A percentile compares a stretch with the other conserved stretches of the same genome.
phyloP scores from a whole-genome alignment of 345 rosid genomes.

The Odontarrhena argentea region DNA sequence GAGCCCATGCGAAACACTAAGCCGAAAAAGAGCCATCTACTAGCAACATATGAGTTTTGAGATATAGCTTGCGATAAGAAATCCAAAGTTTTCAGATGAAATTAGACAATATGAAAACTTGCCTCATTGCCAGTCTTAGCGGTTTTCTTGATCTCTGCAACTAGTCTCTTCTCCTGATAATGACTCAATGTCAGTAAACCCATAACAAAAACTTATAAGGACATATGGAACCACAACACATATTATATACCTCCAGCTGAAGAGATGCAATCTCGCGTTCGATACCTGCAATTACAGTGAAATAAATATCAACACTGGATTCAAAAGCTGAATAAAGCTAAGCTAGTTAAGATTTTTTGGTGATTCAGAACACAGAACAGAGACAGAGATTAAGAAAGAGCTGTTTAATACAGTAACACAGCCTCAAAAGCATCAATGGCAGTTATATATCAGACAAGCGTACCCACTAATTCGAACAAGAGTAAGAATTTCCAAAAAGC shows the following conservation, averaged over 20 bases:
- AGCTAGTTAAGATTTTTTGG: neutral
- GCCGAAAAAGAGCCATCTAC: neutral
- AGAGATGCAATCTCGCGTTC: slow-evolving; percentile 96
- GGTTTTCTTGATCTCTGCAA: slow-evolving; percentile 94
- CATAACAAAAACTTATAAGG: neutral
- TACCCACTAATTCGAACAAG: neutral
- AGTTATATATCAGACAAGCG: neutral
- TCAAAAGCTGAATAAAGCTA: slow-evolving; percentile 2
- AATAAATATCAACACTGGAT: neutral
- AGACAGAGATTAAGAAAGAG: neutral
- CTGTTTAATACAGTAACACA: neutral
- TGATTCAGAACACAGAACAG: neutral
- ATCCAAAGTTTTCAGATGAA: neutral
- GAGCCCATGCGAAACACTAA: neutral
- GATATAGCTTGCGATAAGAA: neutral
- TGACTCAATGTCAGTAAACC: slow-evolving; percentile 2
- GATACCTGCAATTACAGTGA: slow-evolving; percentile 50
- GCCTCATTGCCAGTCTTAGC: slow-evolving; percentile 98
- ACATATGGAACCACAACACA: neutral
- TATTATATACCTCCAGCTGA: slow-evolving; percentile 69
- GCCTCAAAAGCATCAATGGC: neutral
- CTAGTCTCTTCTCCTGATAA: slow-evolving; percentile 82
- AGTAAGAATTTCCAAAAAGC: neutral
- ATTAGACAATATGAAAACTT: slow-evolving; percentile 18
- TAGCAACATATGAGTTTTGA: neutral